A percentile compares a stretch with the other conserved stretches of the same genome.
Evolutionary conservation across 352 stramenopile species (phyloP).

Genomic region (Blastocystis sp.): DNA sequence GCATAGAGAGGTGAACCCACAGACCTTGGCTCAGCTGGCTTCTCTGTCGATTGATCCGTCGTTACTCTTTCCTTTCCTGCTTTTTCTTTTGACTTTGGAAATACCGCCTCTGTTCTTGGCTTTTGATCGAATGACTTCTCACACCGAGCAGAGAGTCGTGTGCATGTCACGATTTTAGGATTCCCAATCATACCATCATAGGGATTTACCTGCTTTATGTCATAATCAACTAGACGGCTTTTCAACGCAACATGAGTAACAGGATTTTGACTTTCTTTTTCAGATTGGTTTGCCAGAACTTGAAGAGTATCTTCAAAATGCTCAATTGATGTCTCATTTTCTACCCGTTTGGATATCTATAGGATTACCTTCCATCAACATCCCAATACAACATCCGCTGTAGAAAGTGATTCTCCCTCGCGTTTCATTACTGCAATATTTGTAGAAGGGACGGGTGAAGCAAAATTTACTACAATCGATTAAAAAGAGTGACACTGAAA

Average conservation of each 20-base stretch:
- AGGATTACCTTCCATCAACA: not conserved
- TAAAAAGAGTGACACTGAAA: too few relatives aligned
- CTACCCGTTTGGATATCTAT: not conserved
- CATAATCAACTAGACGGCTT: conserved; percentile 7
- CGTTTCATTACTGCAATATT: not conserved
- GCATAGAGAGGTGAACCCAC: too few relatives aligned
- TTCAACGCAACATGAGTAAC: not conserved
- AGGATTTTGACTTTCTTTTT: not conserved
- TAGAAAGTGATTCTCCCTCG: not conserved
- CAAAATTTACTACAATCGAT: too few relatives aligned
- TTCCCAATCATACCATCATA: conserved; percentile 25
- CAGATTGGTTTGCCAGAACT: not conserved
- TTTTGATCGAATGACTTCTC: not conserved
- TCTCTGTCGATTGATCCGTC: too few relatives aligned
- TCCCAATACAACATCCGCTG: not conserved
- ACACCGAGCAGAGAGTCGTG: not conserved
- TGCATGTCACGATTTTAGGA: not conserved
- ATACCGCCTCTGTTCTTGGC: too few relatives aligned
- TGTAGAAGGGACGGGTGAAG: not conserved
- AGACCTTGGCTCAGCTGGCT: too few relatives aligned
- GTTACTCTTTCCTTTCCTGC: too few relatives aligned
- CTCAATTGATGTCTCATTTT: not conserved
- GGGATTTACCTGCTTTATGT: not conserved
- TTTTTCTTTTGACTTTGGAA: too few relatives aligned
- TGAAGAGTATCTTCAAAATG: not conserved